Conservation (phyloP, 2,329 filamentous ascomycete species). For the Mariannaea sp. region DNA sequence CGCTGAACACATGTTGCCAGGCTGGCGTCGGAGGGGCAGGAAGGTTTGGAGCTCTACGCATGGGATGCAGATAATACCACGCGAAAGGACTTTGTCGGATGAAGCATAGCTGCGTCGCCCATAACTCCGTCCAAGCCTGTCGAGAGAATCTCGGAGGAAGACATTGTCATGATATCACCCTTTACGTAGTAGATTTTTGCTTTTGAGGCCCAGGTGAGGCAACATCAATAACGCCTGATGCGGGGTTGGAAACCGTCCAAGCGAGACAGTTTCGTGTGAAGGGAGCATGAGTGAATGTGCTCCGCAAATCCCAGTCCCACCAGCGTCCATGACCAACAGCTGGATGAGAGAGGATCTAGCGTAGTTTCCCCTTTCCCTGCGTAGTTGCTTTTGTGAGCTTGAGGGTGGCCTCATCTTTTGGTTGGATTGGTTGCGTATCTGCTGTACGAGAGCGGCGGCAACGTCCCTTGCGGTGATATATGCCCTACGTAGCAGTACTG, state of each 20-base stretch:
- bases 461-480: not conserved
- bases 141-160: too few relatives aligned
- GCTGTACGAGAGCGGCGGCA: not conserved
- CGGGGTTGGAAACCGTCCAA: constrained; percentile 21
- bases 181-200: constrained; percentile 6
- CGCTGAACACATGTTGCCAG: too few relatives aligned
- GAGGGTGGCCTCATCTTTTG: constrained; percentile 17
- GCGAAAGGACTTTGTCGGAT: too few relatives aligned
- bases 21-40: too few relatives aligned
- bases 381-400: constrained; percentile 39
- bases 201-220: constrained; percentile 13
- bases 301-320: constrained; percentile 5
- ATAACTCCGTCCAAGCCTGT: too few relatives aligned
- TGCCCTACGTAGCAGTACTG: too few relatives aligned
- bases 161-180: constrained; percentile 9
- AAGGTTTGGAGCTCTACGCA: too few relatives aligned
- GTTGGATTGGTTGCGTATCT: too few relatives aligned
- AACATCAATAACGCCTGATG: constrained; percentile 23
- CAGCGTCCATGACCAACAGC: constrained; percentile 10
- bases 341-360: constrained; percentile 28
- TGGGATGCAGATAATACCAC: too few relatives aligned
- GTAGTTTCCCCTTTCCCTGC: constrained; percentile 34
- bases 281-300: constrained; percentile 8
- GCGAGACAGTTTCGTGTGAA: not conserved
- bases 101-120: too few relatives aligned